Base-by-base conservation (phyloP, 2,329 filamentous ascomycete species). In the Xylariales sp. region DNA sequence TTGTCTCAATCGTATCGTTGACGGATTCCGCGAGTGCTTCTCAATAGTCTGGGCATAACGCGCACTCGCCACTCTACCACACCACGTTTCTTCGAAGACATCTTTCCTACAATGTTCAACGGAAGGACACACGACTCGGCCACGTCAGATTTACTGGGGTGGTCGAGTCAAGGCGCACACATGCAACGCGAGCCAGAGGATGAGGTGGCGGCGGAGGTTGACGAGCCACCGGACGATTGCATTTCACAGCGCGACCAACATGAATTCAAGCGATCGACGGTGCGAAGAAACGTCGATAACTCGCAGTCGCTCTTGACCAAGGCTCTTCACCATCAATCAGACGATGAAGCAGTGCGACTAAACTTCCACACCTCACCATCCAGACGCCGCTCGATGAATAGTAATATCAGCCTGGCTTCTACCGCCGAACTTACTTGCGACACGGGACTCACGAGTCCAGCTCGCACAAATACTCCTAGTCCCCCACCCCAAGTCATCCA, bases 401-500 rank as follows among this genome's bases (percentile, higher is more conserved):
- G 88, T 70, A 91, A 84, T 57, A 70, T 81, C 51, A 95, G 89
- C 65, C 67, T 84, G 45, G 76, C 86, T 33, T 95, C 90, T 2
- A 94, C 88, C 3, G 86, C 86, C 27, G 91, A 96, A 50, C 73
- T 97, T 43, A 96, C 89, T n/a, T 96, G 90, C 63, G 93, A 96
- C 56, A 93, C 87, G 44, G 90, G 88, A 45, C 69, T 94, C 45
- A 95, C 90, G 14, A 96, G 88, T 55, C 89, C 91, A 31, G 85
- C 88, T n/a, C 76, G 88, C 42, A 87, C 88, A 25, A 88, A 80
- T 60, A 91, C 88, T 0, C 88, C 90, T 1, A 97, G 91, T 57
- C 91, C 93, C 14, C 88, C 88, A n/a, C 71, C 84, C 3, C 80
- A 81, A 4, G 73, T 81, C 14, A 69, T 78, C 39, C 65, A 69